Percentiles rank a stretch among this genome's conserved stretches.
These are phyloP conservation scores for Ogataea naganishii DNA, from an alignment of 805 yeast genomes.

Conservation along the genomic window DNA sequence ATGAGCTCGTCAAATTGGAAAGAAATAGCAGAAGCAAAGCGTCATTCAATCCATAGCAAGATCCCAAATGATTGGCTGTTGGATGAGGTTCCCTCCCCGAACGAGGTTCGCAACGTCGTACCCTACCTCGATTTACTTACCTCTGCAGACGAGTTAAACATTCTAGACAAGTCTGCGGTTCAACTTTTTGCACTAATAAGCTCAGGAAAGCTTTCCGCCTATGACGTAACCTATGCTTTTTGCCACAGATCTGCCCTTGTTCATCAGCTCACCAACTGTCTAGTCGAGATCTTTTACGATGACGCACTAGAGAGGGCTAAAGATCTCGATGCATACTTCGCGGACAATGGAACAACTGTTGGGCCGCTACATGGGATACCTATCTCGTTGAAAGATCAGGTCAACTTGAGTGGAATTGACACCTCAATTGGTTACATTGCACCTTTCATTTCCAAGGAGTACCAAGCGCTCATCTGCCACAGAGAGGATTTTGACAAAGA, in stretches of 20 bases:
- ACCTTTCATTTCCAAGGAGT: conserved; percentile 20
- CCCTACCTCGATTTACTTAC: conserved; percentile 13
- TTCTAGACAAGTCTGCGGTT: conserved; percentile 15
- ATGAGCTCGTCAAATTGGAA: conserved; percentile 9
- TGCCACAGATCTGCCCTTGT: conserved; percentile 21
- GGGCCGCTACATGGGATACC: conserved; percentile 21
- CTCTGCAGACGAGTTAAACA: conserved; percentile 13
- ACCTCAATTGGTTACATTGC: conserved; percentile 12
- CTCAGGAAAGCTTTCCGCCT: conserved; percentile 9
- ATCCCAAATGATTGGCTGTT: conserved; percentile 25
- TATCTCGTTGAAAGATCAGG: conserved; percentile 47
- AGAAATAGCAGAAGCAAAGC: conserved; percentile 12
- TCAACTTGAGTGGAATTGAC: conserved; percentile 27
- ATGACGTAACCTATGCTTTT: conserved; percentile 15
- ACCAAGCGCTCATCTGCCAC: conserved; percentile 10
- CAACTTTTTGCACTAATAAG: conserved; percentile 19
- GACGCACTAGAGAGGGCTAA: conserved; percentile 15
- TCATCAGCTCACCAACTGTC: conserved; percentile 19
- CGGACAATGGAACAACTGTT: conserved; percentile 6
- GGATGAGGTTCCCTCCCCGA: conserved; percentile 16
- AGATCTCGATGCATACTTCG: conserved; percentile 10
- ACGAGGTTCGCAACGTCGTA: conserved; percentile 18
- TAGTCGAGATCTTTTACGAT: conserved; percentile 16
- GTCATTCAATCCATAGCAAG: conserved; percentile 9
- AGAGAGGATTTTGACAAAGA: conserved; percentile 4